These are phyloP conservation scores for Sporothrix luriei DNA, from an alignment of 2,329 filamentous ascomycete genomes.

Conservation along the genomic window DNA sequence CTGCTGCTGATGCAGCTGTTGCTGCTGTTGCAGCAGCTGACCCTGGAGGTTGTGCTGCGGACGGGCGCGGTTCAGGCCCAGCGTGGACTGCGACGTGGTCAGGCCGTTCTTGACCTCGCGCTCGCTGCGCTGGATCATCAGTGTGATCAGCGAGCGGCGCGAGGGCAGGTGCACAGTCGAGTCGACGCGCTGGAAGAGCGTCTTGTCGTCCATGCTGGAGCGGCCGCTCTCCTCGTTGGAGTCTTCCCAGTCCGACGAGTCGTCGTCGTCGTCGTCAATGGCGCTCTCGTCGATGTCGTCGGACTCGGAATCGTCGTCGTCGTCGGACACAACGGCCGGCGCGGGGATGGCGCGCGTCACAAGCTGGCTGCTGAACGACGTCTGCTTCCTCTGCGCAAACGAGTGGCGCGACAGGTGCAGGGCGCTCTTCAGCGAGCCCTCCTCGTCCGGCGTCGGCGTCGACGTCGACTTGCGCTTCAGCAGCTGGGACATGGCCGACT, in stretches of 20 bases:
- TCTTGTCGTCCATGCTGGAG: constrained; percentile 77
- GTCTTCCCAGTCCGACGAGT: constrained; percentile 64
- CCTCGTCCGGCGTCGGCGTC: constrained; percentile 60
- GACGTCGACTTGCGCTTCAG: constrained; percentile 38
- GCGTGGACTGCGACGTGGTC: constrained; percentile 66
- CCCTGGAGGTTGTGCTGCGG: constrained; percentile 25
- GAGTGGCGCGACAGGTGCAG: constrained; percentile 51
- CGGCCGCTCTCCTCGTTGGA: constrained; percentile 77
- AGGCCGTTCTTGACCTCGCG: constrained; percentile 70
- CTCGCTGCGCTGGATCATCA: constrained; percentile 79
- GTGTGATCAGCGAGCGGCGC: constrained; percentile 83
- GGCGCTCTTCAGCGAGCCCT: constrained; percentile 68
- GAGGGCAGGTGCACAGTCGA: constrained; percentile 84
- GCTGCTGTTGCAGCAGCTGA: constrained; percentile 39
- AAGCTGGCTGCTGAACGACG: constrained; percentile 79
- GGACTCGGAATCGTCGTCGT: constrained; percentile 63
- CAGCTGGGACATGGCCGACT: constrained; percentile 42
- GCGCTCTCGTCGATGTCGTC: constrained; percentile 80
- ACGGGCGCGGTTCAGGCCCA: constrained; percentile 68
- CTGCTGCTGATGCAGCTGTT: background rate
- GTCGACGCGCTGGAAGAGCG: constrained; percentile 86
- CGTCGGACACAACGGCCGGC: constrained; percentile 51
- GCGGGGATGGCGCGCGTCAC: constrained; percentile 65
- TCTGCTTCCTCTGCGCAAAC: constrained; percentile 67
- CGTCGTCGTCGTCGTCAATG: constrained; percentile 77